Conservation (phyloP, 208 protist genomes). For the Acanthamoeba triangularis region DNA sequence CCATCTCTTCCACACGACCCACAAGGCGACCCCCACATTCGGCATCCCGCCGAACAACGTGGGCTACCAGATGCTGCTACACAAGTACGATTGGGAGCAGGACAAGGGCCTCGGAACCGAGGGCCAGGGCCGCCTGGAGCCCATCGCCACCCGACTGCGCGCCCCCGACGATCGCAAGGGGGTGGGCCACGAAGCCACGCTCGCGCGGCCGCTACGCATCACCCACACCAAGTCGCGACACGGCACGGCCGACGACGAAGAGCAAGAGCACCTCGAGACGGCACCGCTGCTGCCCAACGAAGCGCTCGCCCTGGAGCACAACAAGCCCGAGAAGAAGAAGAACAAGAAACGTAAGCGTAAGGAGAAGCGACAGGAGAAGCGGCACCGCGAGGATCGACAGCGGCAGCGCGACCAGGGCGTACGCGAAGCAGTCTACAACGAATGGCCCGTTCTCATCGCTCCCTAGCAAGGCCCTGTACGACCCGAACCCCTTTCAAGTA, state of each 20-base stretch:
- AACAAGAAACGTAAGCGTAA: background rate
- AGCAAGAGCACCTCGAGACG: background rate
- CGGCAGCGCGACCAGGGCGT: background rate
- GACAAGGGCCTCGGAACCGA: background rate
- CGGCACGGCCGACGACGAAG: background rate
- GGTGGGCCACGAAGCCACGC: conserved; percentile 16
- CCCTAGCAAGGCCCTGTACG: background rate
- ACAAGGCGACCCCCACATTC: background rate
- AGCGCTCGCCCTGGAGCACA: background rate
- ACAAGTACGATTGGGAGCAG: conserved; percentile 30
- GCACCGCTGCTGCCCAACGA: conserved; percentile 36
- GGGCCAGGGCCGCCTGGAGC: conserved; percentile 3
- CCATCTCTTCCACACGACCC: background rate
- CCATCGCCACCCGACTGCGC: background rate
- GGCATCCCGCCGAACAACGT: conserved; percentile 25
- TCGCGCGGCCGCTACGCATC: background rate
- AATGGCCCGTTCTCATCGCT: background rate
- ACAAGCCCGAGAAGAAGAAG: background rate
- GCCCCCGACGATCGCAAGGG: background rate
- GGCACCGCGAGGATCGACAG: background rate
- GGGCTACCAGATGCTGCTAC: conserved; percentile 15
- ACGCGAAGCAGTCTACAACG: conserved; percentile 9
- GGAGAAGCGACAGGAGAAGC: conserved; percentile 18
- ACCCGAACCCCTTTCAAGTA: background rate
- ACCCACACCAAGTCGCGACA: conserved; percentile 20